Percentiles rank a stretch among this genome's conserved stretches.
phyloP scores from a whole-genome alignment of 2,329 filamentous ascomycete genomes.

The Sporothrix sp. region DNA sequence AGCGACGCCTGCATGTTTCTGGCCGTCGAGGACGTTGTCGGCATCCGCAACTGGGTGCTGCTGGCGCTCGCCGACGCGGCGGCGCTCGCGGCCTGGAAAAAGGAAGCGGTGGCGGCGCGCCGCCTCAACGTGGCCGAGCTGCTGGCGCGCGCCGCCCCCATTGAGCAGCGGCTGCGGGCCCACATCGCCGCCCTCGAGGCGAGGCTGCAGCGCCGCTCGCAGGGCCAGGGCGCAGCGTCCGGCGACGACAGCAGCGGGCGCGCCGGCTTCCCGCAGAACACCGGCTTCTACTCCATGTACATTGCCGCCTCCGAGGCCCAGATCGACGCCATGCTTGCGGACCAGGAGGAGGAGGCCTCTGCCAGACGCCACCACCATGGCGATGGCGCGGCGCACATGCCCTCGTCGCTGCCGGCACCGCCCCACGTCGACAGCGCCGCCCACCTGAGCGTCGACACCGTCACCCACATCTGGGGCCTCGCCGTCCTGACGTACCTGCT shows the following conservation, averaged over 20 bases:
- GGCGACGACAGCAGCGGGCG: no score
- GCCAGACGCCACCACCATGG: not conserved
- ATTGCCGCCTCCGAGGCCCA: not conserved
- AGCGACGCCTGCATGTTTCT: constrained; percentile 14
- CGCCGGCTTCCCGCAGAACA: no score
- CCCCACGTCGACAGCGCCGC: not conserved
- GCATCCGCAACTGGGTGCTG: constrained; percentile 48
- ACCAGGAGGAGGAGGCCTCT: not conserved
- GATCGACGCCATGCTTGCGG: not conserved
- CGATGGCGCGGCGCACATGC: not conserved
- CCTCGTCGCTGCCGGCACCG: not conserved
- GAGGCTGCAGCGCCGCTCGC: not conserved
- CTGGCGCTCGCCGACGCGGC: constrained; percentile 45
- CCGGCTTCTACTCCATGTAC: constrained; percentile 11
- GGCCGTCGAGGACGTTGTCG: constrained; percentile 42
- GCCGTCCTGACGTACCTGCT: constrained; percentile 38
- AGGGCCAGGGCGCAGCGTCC: no score
- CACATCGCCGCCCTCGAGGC: constrained; percentile 24
- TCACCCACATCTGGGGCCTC: constrained; percentile 36
- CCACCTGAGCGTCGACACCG: not conserved
- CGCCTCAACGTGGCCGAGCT: constrained; percentile 34
- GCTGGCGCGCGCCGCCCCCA: constrained; percentile 32
- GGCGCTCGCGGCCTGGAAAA: constrained; percentile 46
- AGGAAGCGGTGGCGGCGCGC: constrained; percentile 28
- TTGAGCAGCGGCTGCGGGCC: constrained; percentile 25